Evolutionary conservation across 768 basidiomycete genomes (phyloP).

Genomic region (Saitozyma podzolica): DNA sequence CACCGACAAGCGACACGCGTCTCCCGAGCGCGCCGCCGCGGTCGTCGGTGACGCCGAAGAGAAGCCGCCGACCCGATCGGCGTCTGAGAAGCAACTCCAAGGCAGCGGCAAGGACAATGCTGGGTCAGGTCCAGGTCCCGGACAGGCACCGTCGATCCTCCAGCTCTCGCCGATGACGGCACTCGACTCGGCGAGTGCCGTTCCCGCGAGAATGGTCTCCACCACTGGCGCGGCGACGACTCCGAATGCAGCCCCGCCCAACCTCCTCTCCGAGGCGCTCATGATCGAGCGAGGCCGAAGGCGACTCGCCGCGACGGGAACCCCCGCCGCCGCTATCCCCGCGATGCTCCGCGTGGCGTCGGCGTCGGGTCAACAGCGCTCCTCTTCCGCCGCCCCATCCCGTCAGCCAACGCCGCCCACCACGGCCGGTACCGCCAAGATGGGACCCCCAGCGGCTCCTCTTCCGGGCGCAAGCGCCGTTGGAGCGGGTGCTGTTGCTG

Average conservation of each 20-base stretch:
- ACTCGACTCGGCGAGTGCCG: constrained; percentile 6
- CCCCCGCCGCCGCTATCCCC: neutral
- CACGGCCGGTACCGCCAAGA: neutral
- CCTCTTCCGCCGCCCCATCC: neutral
- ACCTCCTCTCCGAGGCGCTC: constrained; percentile 13
- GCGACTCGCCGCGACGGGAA: constrained; percentile 6
- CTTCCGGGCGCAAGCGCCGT: neutral
- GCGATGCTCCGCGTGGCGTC: neutral
- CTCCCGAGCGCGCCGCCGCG: neutral
- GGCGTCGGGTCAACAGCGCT: neutral
- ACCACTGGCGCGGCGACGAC: neutral
- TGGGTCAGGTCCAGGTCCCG: neutral
- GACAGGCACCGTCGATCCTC: neutral
- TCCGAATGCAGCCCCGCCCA: constrained; percentile 1
- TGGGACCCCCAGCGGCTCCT: too few relatives aligned
- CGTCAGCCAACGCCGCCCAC: neutral
- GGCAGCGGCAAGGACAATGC: neutral
- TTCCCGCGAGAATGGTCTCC: constrained; percentile 11
- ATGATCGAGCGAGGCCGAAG: constrained; percentile 16
- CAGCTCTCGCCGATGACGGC: neutral
- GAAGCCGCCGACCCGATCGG: neutral
- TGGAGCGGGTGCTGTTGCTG: neutral
- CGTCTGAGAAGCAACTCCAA: neutral
- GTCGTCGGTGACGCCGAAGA: neutral
- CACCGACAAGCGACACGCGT: neutral